Percentiles rank a stretch among this genome's conserved stretches.
These are phyloP conservation scores for Liquidambar formosana DNA, from an alignment of 164 flowering plant genomes.

Conservation along the genomic window DNA sequence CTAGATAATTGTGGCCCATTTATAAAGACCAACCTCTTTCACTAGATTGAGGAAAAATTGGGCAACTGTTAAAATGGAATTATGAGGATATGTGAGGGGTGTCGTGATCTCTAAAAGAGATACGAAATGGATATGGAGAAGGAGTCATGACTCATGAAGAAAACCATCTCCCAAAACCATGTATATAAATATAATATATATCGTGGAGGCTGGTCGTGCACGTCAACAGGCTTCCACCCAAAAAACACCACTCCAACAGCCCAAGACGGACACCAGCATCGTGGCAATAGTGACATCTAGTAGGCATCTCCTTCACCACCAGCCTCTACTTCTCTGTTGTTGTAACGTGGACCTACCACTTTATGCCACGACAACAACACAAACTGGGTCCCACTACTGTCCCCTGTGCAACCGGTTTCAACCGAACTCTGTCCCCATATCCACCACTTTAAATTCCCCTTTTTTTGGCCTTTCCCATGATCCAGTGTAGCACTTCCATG, in stretches of 20 bases:
- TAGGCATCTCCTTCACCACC: background rate
- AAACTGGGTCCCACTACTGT: slow-evolving; percentile 10
- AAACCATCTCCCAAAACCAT: background rate
- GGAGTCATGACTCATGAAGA: background rate
- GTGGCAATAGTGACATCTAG: slow-evolving; percentile 15
- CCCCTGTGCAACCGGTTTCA: background rate
- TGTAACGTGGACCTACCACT: slow-evolving; percentile 21
- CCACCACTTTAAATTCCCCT: no score
- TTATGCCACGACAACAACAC: slow-evolving; percentile 13
- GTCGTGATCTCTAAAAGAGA: background rate
- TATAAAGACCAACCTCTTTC: no score
- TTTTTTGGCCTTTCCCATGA: no score
- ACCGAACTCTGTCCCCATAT: background rate
- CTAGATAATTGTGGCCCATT: no score
- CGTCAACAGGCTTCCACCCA: slow-evolving; percentile 20
- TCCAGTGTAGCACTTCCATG: no score
- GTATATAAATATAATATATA: background rate
- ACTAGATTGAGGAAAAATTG: no score
- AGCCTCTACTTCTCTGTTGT: background rate
- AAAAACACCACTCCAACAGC: no score
- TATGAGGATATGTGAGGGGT: no score
- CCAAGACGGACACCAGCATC: slow-evolving; percentile 23
- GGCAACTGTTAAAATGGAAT: no score
- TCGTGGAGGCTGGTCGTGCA: slow-evolving; percentile 25
- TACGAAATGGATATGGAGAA: slow-evolving; percentile 2